Evolutionary conservation across 2,329 filamentous ascomycete genomes (phyloP).

Genomic region (Fusarium mangiferae): DNA sequence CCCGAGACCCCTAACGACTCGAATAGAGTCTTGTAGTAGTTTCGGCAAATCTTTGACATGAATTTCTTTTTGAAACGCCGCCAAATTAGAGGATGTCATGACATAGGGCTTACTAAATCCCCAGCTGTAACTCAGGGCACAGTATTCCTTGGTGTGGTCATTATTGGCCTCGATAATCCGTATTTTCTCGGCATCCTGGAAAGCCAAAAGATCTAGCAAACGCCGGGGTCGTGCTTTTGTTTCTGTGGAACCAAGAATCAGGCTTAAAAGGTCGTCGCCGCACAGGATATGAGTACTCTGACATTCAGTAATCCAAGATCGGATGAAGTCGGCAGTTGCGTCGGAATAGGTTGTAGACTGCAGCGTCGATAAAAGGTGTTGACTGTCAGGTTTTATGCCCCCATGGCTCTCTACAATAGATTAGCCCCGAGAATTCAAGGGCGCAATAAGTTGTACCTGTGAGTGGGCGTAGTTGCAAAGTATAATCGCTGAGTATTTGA

Average conservation of each 20-base stretch:
- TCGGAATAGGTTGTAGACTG: background rate
- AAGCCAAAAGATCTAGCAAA: background rate
- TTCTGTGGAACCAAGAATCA: background rate
- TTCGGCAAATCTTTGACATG: background rate
- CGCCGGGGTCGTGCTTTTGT: background rate
- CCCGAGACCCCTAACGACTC: background rate
- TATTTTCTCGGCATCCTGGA: background rate
- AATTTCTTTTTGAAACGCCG: background rate
- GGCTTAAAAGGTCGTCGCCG: background rate
- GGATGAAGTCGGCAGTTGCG: background rate
- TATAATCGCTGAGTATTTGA: background rate
- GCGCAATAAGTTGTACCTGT: background rate
- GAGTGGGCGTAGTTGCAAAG: background rate
- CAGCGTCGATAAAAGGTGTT: background rate
- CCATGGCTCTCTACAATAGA: background rate
- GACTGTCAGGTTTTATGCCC: background rate
- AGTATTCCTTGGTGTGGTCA: background rate
- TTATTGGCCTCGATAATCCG: background rate
- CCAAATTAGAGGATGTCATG: background rate
- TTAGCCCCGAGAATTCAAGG: background rate
- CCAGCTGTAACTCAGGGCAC: slow-evolving; percentile 1
- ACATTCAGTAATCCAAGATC: background rate
- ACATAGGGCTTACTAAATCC: background rate
- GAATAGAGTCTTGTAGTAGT: background rate
- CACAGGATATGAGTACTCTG: background rate